Conservation (phyloP, 1,139 yeast species). For the Taphrina deformans region DNA sequence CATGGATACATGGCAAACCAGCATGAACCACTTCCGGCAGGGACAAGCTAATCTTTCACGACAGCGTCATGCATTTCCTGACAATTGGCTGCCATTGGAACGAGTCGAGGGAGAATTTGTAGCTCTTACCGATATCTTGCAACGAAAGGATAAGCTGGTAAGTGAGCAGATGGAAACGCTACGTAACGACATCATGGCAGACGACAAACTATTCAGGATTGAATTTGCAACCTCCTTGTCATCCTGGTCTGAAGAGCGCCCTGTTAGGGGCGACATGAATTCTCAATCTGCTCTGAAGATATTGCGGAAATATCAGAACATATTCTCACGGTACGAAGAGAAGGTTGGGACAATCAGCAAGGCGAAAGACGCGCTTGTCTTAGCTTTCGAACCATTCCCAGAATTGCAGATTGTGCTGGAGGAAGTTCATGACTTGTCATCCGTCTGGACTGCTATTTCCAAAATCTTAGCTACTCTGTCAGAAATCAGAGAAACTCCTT, state of each 20-base stretch:
- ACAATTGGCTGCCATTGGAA: slow-evolving; percentile 62
- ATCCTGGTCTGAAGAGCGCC: slow-evolving; percentile 57
- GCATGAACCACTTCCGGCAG: slow-evolving; percentile 43
- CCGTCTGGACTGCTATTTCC: slow-evolving; percentile 68
- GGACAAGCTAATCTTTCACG: slow-evolving; percentile 54
- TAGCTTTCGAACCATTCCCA: slow-evolving; percentile 47
- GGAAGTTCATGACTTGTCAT: slow-evolving; percentile 60
- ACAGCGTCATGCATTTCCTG: slow-evolving; percentile 54
- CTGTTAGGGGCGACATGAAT: slow-evolving; percentile 50
- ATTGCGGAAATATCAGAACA: slow-evolving; percentile 52
- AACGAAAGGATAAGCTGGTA: slow-evolving; percentile 44
- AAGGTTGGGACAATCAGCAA: slow-evolving; percentile 45
- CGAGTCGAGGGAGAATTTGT: slow-evolving; percentile 59
- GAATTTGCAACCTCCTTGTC: slow-evolving; percentile 48
- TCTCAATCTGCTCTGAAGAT: slow-evolving; percentile 57
- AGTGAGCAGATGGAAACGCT: slow-evolving; percentile 37
- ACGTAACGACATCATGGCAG: slow-evolving; percentile 37
- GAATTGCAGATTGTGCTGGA: slow-evolving; percentile 47
- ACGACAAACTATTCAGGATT: slow-evolving; percentile 47
- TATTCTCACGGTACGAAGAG: slow-evolving; percentile 41
- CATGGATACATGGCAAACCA: slow-evolving; percentile 45
- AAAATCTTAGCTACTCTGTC: slow-evolving; percentile 57
- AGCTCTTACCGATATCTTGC: slow-evolving; percentile 52
- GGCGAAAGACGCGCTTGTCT: slow-evolving; percentile 51
- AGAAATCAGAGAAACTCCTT: slow-evolving; percentile 50